Percentiles rank a stretch among this genome's conserved stretches.
phyloP scores from a whole-genome alignment of 345 rosid species.

The Dipteronia sinensis region DNA sequence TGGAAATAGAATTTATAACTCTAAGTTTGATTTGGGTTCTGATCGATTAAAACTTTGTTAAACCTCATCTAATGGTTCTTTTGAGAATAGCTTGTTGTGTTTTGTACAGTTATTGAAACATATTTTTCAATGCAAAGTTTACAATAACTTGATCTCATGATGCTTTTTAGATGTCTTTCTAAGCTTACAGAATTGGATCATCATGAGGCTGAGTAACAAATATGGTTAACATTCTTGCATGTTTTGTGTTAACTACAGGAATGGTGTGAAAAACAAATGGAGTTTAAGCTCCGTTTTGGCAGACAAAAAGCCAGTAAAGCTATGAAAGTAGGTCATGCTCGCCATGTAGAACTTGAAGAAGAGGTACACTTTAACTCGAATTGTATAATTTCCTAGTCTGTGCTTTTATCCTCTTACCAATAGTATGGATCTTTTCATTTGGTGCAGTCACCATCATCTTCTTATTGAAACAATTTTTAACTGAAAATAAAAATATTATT shows the following conservation, averaged over 20 bases:
- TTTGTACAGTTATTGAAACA: neutral
- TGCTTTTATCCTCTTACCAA: neutral
- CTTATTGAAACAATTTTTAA: neutral
- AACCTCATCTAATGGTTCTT: neutral
- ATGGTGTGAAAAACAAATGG: constrained; percentile 91
- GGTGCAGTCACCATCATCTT: neutral
- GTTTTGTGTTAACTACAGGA: constrained; percentile 45
- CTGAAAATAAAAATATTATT: too few relatives aligned
- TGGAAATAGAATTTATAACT: too few relatives aligned
- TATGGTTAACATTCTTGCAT: neutral
- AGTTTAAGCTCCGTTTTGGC: constrained; percentile 51
- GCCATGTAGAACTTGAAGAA: constrained; percentile 68
- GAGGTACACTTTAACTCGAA: constrained; percentile 46
- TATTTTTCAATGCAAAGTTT: neutral
- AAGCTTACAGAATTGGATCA: neutral
- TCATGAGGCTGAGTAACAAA: neutral
- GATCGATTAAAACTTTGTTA: too few relatives aligned
- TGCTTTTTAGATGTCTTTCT: neutral
- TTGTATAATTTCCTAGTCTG: neutral
- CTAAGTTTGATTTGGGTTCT: neutral
- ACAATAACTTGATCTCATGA: neutral
- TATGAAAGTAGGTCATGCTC: constrained; percentile 75
- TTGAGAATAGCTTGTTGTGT: neutral
- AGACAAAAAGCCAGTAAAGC: constrained; percentile 50
- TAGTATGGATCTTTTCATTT: neutral